Percentiles rank a stretch among this genome's conserved stretches.
Conservation (phyloP, 306 rosid genomes). For the Sesbania bispinosa region DNA sequence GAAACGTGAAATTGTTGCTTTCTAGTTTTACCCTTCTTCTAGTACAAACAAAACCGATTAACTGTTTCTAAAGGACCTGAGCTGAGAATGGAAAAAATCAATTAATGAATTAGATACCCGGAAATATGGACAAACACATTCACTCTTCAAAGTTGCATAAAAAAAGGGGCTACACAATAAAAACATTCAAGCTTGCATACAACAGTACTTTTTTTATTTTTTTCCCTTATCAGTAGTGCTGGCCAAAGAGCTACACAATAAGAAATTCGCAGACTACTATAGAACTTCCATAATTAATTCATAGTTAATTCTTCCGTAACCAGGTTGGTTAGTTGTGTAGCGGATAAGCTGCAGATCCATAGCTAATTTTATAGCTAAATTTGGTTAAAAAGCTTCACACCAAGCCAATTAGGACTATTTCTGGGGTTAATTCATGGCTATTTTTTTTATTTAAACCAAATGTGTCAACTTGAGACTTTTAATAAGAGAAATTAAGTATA, state of each 20-base stretch:
- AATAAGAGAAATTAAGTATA: no score
- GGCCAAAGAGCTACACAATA: not conserved
- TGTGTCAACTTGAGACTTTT: no score
- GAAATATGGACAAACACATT: not conserved
- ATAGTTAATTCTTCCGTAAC: no score
- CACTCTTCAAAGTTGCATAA: not conserved
- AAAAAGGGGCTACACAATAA: not conserved
- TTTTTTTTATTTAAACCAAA: no score
- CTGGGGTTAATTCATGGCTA: no score
- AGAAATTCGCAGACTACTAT: not conserved
- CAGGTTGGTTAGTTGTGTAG: no score
- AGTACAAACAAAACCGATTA: not conserved
- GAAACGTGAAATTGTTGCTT: not conserved
- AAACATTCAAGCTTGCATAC: not conserved
- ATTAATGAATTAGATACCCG: not conserved
- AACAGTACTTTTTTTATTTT: not conserved
- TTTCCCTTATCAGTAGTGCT: not conserved
- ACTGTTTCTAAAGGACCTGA: conserved; percentile 1
- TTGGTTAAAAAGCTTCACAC: no score
- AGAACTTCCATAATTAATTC: no score
- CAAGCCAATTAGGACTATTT: no score
- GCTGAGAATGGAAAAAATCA: not conserved
- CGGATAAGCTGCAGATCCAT: no score
- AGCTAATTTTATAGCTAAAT: no score
- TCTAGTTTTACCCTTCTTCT: not conserved